A percentile compares a stretch with the other conserved stretches of the same genome.
These are phyloP conservation scores for Colletotrichum nymphaeae DNA, from an alignment of 2,329 filamentous ascomycete species.

Conservation along the genomic window DNA sequence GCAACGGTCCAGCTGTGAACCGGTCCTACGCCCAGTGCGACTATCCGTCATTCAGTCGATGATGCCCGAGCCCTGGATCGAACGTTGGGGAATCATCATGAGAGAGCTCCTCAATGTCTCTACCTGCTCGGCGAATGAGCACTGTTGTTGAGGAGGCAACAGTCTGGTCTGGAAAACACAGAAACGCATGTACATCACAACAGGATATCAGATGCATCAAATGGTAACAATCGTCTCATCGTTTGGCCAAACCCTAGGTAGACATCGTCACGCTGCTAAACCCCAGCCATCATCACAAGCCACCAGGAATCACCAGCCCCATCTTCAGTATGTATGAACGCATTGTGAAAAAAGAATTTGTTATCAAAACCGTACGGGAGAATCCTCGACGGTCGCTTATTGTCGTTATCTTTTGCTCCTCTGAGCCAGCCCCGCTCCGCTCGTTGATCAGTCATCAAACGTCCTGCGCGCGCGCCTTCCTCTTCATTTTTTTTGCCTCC, in stretches of 20 bases:
- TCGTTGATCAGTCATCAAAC: slow-evolving; percentile 26
- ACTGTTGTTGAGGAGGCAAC: not conserved
- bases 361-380: not conserved
- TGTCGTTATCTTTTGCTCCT: not conserved
- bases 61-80: no score
- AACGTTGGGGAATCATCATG: no score
- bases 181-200: not conserved
- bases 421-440: slow-evolving; percentile 6
- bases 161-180: no score
- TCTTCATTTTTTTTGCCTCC: slow-evolving; percentile 1
- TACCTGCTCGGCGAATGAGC: no score
- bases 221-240: slow-evolving; percentile 32
- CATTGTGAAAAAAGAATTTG: not conserved
- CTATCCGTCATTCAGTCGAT: no score
- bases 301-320: not conserved
- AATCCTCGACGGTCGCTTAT: slow-evolving; percentile 4
- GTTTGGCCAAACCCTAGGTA: slow-evolving; percentile 25
- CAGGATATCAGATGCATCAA: not conserved
- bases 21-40: no score
- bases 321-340: not conserved
- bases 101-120: no score
- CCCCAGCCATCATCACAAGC: slow-evolving; percentile 7
- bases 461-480: not conserved
- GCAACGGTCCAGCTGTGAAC: no score
- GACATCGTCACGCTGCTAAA: not conserved